Evolutionary conservation across 306 rosid species (phyloP), one percentile per base, ranked within the genome.

Genomic region (Prunus fruticosa): DNA sequence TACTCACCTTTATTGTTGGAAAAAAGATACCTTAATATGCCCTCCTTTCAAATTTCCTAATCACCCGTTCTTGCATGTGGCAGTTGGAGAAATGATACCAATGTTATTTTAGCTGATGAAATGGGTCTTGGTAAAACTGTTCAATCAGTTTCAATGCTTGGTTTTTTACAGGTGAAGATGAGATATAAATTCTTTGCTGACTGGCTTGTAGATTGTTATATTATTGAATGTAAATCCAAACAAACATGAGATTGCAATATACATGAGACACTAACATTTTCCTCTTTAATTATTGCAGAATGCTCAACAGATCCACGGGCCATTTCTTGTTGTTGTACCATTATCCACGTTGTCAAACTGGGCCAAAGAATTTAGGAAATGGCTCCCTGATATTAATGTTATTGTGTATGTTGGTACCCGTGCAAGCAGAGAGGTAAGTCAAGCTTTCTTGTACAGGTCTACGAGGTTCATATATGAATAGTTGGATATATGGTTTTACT

Each of bases 91-190:
- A 96, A 96, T 85, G 97, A 96, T 84, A 96, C 99, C 64, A 96
- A 92, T 86, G 98, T 96, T 78, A 96, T 96, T 82, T 92, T 96
- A 89, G 99, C 99, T 72, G 99, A 96, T 92, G 99, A 96, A 86
- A 96, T 96, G 99, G 99, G 99, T 77, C 99, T 96, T 76, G 99
- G 99, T 49, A 96, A 96, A 86, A 96, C 99, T 81, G 97, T 96
- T 74, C 99, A 96, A 82, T 92, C 98, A 52, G 99, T 96, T 60
- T 96, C 99, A 13, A 96, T 96, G 99, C 98, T 96, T 81, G 99
- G 99, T 60, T 96, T 96, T 87, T 87, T 96, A 76, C 98, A 92
- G 97, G 99, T 96, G 79, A 72, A 45, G 47, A 69, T 67, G 71
- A 14, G 18, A 63, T 65, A 47, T 45, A 51, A 51, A 85, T 64